Base-by-base conservation (phyloP, 2,329 filamentous ascomycete genomes). In the Colletotrichum sp. region DNA sequence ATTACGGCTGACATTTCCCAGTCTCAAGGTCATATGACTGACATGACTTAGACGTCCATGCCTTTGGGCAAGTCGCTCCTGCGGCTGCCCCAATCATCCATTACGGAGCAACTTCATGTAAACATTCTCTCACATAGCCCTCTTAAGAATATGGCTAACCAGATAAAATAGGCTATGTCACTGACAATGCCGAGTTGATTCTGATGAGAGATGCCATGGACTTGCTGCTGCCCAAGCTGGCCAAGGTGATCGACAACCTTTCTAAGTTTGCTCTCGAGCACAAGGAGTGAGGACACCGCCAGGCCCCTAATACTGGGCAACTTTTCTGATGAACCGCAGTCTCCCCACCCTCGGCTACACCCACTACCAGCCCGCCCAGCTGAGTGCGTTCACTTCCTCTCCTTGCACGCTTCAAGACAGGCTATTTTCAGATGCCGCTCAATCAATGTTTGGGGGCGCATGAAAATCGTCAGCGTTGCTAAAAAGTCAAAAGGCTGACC, bases 81-180 rank as follows among this genome's bases (percentile, higher is more conserved):
- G 93, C 91, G 39, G 95, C 95, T 12, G 95, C 94, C 16, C 95
- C 95, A 39, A 94, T 97, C 80, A 96, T 98, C 76, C 96, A 98
- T 84, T 92, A 90, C 84, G 73, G 73, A 24, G 36, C 36, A 39
- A 71, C 39, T 36, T 28, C 12, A 39, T 44, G 24, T 75, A 72
- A 39, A 5, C 36, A 39, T 18, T 39, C 5, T 21, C 30, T 5
- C 16, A 36, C n/a, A 39, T 39, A 8, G 36, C 15, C 3, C 36
- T 39, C 36, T 18, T 18, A 10, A 62, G n/a, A n/a, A 12, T 13
- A n/a, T 28, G 69, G 32, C 55, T 77, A 28, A 66, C 63, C n/a
- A 24, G 15, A 63, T 66, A 2, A 34, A 52, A 24, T 4, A 62
- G 59, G 62, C 63, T 65, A 28, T 24, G 63, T 65, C 18, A 65